These are phyloP conservation scores for Ganoderma multipileum DNA, from an alignment of 1,284 basidiomycete genomes.

Conservation along the genomic window DNA sequence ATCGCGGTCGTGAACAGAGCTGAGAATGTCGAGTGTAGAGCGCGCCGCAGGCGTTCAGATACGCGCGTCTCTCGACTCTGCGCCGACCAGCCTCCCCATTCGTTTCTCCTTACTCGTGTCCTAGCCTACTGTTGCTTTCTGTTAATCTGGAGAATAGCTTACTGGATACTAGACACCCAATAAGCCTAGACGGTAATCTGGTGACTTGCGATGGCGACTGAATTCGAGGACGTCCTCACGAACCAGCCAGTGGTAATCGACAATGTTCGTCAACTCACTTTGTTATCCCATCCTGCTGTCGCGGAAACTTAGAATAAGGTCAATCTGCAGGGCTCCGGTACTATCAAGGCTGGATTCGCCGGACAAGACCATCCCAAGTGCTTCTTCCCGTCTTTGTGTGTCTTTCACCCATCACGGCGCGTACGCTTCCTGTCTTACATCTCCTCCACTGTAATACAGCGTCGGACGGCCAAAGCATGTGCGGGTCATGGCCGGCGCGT, in stretches of 20 bases:
- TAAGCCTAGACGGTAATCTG: slow-evolving; percentile 5
- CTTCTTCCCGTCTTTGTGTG: slow-evolving; percentile 98
- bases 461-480: slow-evolving; percentile 96
- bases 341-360: slow-evolving; percentile 97
- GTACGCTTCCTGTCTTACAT: slow-evolving; percentile 36
- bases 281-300: neutral
- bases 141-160: slow-evolving; percentile 16
- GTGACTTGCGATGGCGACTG: slow-evolving; percentile 61
- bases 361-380: slow-evolving; percentile 98
- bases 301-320: neutral
- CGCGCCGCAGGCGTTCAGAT: slow-evolving; percentile 19
- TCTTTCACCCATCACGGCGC: slow-evolving; percentile 45
- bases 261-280: slow-evolving; percentile 68
- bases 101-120: slow-evolving; percentile 15
- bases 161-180: slow-evolving; percentile 10
- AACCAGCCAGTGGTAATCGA: slow-evolving; percentile 97
- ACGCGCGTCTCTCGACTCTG: slow-evolving; percentile 27
- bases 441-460: slow-evolving; percentile 51
- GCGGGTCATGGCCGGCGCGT: slow-evolving; percentile 94
- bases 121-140: slow-evolving; percentile 19
- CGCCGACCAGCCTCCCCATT: slow-evolving; percentile 18
- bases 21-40: neutral
- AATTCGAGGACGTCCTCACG: slow-evolving; percentile 90
- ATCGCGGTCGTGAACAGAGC: slow-evolving; percentile 27
- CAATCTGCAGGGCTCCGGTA: slow-evolving; percentile 84